phyloP scores from a whole-genome alignment of 208 protist species.

The Wallacemonas sp. region DNA sequence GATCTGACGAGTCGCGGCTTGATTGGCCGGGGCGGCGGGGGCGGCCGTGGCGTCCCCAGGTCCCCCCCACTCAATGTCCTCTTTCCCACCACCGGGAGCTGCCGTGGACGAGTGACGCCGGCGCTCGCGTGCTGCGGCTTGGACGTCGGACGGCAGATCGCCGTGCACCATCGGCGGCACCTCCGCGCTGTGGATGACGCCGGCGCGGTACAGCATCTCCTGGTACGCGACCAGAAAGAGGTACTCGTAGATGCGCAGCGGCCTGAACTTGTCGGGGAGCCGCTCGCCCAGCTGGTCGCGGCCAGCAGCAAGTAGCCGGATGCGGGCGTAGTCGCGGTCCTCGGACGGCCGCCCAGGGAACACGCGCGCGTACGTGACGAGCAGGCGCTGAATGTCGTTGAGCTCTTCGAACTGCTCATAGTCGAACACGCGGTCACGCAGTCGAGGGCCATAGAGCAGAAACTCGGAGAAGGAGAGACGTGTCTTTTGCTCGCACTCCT shows the following conservation, averaged over 20 bases:
- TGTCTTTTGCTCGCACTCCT: constrained; percentile 62
- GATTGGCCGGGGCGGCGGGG: background rate
- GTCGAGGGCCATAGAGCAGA: constrained; percentile 39
- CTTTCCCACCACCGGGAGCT: constrained; percentile 19
- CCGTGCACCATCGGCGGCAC: constrained; percentile 18
- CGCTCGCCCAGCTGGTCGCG: constrained; percentile 17
- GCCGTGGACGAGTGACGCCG: constrained; percentile 8
- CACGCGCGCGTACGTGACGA: constrained; percentile 48
- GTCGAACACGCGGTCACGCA: constrained; percentile 53
- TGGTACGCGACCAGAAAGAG: constrained; percentile 65
- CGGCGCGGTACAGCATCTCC: constrained; percentile 33
- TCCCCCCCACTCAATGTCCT: constrained; percentile 33
- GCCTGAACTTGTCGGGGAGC: constrained; percentile 4
- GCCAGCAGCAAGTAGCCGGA: constrained; percentile 30
- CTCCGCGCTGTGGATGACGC: constrained; percentile 30
- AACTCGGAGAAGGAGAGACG: constrained; percentile 56
- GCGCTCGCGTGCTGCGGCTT: constrained; percentile 3
- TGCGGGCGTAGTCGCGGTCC: constrained; percentile 23
- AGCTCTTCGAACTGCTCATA: constrained; percentile 55
- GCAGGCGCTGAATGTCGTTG: constrained; percentile 41
- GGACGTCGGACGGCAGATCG: constrained; percentile 27
- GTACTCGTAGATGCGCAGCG: constrained; percentile 70
- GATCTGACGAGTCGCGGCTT: constrained; percentile 3
- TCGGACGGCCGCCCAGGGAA: constrained; percentile 23
- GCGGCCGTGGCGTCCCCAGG: background rate